Conservation (phyloP, 2,329 filamentous ascomycete genomes). For the Scytalidium sp. region DNA sequence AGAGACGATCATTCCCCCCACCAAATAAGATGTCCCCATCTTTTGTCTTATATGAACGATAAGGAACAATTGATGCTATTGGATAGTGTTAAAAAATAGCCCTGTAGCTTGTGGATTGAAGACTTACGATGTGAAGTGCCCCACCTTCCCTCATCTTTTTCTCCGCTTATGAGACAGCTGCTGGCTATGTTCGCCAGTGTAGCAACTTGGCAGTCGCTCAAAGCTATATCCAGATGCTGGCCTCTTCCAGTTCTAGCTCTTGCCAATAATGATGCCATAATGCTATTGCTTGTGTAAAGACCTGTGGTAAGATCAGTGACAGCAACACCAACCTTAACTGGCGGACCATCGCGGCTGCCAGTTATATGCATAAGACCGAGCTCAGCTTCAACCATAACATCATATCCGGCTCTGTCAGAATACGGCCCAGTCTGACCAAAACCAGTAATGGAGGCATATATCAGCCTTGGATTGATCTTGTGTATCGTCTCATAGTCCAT, state of each 20-base stretch:
- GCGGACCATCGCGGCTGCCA: slow-evolving; percentile 79
- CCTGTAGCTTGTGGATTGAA: not conserved
- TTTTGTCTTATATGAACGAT: slow-evolving; percentile 75
- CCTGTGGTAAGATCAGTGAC: slow-evolving; percentile 96
- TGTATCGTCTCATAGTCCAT: slow-evolving; percentile 83
- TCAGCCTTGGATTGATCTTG: slow-evolving; percentile 78
- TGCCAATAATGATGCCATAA: slow-evolving; percentile 88
- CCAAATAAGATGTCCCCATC: slow-evolving; percentile 70
- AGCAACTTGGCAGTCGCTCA: slow-evolving; percentile 94
- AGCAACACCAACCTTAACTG: slow-evolving; percentile 95
- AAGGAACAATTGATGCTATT: slow-evolving; percentile 91
- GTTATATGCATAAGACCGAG: slow-evolving; percentile 99
- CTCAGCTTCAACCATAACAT: slow-evolving; percentile 99
- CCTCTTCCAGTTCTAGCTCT: slow-evolving; percentile 73
- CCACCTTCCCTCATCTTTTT: slow-evolving; percentile 88
- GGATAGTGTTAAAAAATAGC: slow-evolving; percentile 8
- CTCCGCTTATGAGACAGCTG: slow-evolving; percentile 81
- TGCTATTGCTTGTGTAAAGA: slow-evolving; percentile 89
- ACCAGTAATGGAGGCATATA: slow-evolving; percentile 95
- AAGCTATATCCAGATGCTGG: slow-evolving; percentile 86
- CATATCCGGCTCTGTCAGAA: slow-evolving; percentile 83
- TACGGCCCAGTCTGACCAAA: slow-evolving; percentile 97
- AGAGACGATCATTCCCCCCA: slow-evolving; percentile 70
- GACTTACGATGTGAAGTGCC: slow-evolving; percentile 85
- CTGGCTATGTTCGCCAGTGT: slow-evolving; percentile 95